Evolutionary conservation across 257 asterid genomes (phyloP), one percentile per base, ranked within the genome.

Genomic region (Jaltomata sinuosa): DNA sequence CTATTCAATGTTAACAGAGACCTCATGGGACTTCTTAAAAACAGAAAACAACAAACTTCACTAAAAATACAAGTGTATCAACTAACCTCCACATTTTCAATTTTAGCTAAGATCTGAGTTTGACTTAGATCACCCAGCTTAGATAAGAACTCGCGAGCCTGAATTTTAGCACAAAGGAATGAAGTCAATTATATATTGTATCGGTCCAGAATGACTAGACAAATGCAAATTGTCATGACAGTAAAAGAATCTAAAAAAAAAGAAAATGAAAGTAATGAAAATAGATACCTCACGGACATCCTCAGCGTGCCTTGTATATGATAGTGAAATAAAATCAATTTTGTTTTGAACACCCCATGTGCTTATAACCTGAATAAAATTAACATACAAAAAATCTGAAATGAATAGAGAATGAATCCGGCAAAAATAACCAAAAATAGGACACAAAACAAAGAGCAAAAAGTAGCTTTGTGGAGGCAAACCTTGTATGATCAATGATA

Each of bases 31-130:
- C 6, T 16, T 14, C 1, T 1, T 15, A 31, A 31, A 64, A 65
- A 31, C 11, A 72, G 55, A 72, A 72, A 25, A 3, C n/a, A 72
- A 27, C 34, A 81, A 67, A 76, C 27, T 61, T 49, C 27, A 59
- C 54, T 64, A 71, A 76, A 79, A 62, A 85, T 79, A 77, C 62
- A 27, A 49, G 62, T 16, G 57, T 50, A 71, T 53, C 8, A 68
- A 64, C 89, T 83, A 54, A 95, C 99, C 94, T 95, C 99, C 6
- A 94, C 94, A 80, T 95, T 96, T 88, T 94, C 98, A 71, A 96
- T 96, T 87, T 96, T 96, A 40, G 99, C 99, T 87, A 96, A 94
- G 72, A 96, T 93, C 86, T 93, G 97, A 21, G 98, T 91, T 88
- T 91, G 96, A 86, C 96, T 89, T 36, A 96, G 91, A 86, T 96